These are phyloP conservation scores for Coemansia sp. DNA, from an alignment of 192 early-diverging fungal genomes.

Conservation along the genomic window DNA sequence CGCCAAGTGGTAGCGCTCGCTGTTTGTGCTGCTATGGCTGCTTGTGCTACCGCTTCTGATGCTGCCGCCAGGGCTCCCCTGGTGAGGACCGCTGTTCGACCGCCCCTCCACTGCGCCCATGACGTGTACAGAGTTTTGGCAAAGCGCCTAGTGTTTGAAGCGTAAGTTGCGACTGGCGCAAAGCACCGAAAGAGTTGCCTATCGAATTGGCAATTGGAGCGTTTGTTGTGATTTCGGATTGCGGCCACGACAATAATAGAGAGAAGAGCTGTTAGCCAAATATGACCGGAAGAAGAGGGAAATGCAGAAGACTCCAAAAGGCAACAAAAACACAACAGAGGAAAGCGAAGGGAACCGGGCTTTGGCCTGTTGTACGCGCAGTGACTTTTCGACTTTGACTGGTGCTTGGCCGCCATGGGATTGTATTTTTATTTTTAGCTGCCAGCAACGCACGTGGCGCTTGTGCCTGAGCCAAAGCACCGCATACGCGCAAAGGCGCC, in stretches of 20 bases:
- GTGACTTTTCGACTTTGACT: too few relatives aligned
- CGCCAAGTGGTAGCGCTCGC: constrained; percentile 4
- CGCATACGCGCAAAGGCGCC: neutral
- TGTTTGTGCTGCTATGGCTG: constrained; percentile 1
- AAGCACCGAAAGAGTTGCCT: neutral
- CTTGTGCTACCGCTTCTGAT: constrained; percentile 1
- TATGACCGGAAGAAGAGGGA: neutral
- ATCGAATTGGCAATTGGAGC: neutral
- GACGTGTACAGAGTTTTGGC: neutral
- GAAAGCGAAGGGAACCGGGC: neutral
- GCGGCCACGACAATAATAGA: neutral
- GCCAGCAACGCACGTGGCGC: neutral
- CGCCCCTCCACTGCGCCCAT: neutral
- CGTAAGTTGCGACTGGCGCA: neutral
- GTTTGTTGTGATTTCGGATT: constrained; percentile 5
- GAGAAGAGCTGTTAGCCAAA: neutral
- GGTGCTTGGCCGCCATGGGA: neutral
- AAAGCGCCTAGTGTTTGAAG: neutral
- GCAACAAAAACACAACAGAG: constrained; percentile 2
- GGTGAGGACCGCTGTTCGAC: neutral
- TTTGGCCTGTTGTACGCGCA: too few relatives aligned
- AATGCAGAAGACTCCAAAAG: neutral
- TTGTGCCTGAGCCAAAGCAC: neutral
- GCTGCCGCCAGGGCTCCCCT: neutral
- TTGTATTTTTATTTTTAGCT: neutral